Conservation (phyloP, 345 rosid genomes). For the Excoecaria agallocha region DNA sequence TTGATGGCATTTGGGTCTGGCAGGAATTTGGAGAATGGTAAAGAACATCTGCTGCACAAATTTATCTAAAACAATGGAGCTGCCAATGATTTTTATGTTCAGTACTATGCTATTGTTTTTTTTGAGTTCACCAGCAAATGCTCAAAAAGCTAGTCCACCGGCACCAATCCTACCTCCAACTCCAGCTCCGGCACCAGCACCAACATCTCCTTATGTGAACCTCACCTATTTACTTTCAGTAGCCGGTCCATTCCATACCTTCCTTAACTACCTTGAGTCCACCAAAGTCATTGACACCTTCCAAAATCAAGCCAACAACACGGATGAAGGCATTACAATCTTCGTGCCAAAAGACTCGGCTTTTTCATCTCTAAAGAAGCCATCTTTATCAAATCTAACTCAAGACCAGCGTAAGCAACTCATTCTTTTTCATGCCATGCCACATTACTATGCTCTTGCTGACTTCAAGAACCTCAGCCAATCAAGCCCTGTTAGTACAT, state of each 20-base stretch:
- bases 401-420: constrained; percentile 69
- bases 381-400: constrained; percentile 68
- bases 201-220: constrained; percentile 59
- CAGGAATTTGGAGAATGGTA: constrained; percentile 39
- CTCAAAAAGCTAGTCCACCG: constrained; percentile 58
- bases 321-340: constrained; percentile 78
- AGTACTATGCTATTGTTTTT: constrained; percentile 32
- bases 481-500: constrained; percentile 53
- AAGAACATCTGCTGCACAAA: constrained; percentile 1
- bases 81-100: constrained; percentile 35
- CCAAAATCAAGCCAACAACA: constrained; percentile 89
- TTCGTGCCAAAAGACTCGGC: constrained; percentile 85
- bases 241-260: constrained; percentile 79
- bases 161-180: constrained; percentile 42
- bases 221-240: constrained; percentile 71
- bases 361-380: constrained; percentile 62
- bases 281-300: constrained; percentile 78
- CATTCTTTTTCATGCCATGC: constrained; percentile 77
- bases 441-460: constrained; percentile 63
- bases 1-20: constrained; percentile 13
- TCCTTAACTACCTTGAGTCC: constrained; percentile 64
- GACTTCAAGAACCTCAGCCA: constrained; percentile 84
- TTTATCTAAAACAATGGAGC: constrained; percentile 37
- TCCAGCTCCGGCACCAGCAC: constrained; percentile 85
- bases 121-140: constrained; percentile 39